Evolutionary conservation across 768 basidiomycete genomes (phyloP).

Genomic region (Rhodotorula toruloides): DNA sequence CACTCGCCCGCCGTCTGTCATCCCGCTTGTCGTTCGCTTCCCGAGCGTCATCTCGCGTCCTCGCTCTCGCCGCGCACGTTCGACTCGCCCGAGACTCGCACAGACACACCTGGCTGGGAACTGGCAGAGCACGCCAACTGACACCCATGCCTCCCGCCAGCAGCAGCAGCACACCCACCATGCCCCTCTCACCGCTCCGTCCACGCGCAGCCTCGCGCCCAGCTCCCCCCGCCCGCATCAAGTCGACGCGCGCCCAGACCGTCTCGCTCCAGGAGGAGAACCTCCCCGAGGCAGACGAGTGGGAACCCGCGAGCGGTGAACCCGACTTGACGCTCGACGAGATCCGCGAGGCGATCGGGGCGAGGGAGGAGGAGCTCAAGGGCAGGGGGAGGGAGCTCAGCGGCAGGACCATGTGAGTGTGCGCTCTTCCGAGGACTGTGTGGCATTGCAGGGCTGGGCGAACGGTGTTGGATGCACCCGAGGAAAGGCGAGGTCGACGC

Average conservation of each 20-base stretch:
- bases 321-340: slow-evolving; percentile 51
- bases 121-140: not conserved
- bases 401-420: slow-evolving; percentile 87
- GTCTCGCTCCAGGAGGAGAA: slow-evolving; percentile 23
- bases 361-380: slow-evolving; percentile 67
- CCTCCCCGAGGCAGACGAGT: slow-evolving; percentile 18
- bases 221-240: slow-evolving; percentile 13
- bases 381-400: slow-evolving; percentile 68
- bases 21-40: too few relatives aligned
- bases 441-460: not conserved
- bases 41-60: not conserved
- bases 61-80: not conserved
- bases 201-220: slow-evolving; percentile 16
- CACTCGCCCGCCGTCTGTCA: too few relatives aligned
- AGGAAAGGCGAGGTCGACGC: too few relatives aligned
- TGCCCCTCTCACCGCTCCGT: not conserved
- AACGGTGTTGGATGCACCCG: not conserved
- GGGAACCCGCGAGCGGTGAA: slow-evolving; percentile 30
- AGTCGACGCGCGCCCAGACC: slow-evolving; percentile 17
- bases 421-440: slow-evolving; percentile 67
- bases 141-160: not conserved
- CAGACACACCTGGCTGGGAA: not conserved
- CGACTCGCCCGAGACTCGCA: not conserved
- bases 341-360: slow-evolving; percentile 65
- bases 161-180: not conserved